These are phyloP conservation scores for Planoprotostelium fungivorum DNA, from an alignment of 78 protist species.

Conservation along the genomic window DNA sequence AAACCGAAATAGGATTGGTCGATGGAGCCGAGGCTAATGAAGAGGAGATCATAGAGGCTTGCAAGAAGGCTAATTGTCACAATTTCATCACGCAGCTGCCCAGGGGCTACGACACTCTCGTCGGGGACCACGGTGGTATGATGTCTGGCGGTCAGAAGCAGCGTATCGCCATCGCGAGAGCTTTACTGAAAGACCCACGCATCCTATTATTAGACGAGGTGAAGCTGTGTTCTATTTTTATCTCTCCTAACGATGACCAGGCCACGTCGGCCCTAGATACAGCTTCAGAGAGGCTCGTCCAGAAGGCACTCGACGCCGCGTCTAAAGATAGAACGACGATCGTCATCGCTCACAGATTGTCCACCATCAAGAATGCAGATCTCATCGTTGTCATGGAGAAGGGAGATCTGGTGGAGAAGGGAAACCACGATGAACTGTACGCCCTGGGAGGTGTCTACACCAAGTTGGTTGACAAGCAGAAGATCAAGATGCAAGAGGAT, in stretches of 20 bases:
- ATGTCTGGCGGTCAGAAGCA: slow-evolving; percentile 93
- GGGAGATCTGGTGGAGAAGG: slow-evolving; percentile 83
- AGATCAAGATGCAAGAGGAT: no score
- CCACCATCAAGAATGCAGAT: slow-evolving; percentile 82
- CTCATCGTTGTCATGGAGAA: slow-evolving; percentile 67
- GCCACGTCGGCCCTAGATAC: slow-evolving; percentile 96
- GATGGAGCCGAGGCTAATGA: slow-evolving; percentile 24
- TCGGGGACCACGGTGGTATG: slow-evolving; percentile 73
- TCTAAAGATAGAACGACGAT: slow-evolving; percentile 78
- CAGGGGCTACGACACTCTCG: slow-evolving; percentile 64
- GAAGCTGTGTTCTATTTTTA: no score
- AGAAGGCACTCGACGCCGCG: slow-evolving; percentile 75
- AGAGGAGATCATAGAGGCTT: slow-evolving; percentile 67
- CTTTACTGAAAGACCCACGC: slow-evolving; percentile 70
- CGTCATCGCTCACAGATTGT: slow-evolving; percentile 94
- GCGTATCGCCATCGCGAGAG: slow-evolving; percentile 90
- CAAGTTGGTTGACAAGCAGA: slow-evolving; percentile 43
- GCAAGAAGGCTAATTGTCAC: slow-evolving; percentile 80
- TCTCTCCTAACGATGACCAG: no score
- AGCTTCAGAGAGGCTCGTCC: slow-evolving; percentile 76
- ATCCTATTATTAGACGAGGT: slow-evolving; percentile 91
- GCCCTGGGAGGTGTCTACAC: slow-evolving; percentile 52
- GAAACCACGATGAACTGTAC: slow-evolving; percentile 87
- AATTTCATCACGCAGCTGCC: slow-evolving; percentile 79
- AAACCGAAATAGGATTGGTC: neutral